Evolutionary conservation across 345 rosid genomes (phyloP), one percentile per base, ranked within the genome.

Genomic region (Eucalyptus virginea): DNA sequence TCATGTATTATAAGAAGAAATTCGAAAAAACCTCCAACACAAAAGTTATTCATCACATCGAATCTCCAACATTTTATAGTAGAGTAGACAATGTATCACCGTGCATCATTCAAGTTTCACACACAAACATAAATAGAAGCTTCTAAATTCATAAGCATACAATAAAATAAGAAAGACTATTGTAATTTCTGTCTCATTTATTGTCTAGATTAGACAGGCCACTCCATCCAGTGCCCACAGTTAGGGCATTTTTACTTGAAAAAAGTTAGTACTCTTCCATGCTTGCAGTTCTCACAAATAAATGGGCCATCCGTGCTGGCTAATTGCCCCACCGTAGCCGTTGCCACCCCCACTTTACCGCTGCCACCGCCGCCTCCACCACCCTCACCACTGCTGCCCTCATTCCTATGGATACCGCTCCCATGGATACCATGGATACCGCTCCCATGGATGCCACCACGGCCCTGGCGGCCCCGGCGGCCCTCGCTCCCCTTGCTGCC

Each of bases 401-500:
- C 49, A 48, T 48, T 48, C 49, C 49, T 0, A 48, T 47, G 44
- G 44, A 42, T 42, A 42, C 12, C 44, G 44, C 44, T 42, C 42
- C 6, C 42, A 45, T 44, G 4, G 4, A 9, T 45, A 45, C 40
- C 40, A 42, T 42, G 44, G 44, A 42, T 42, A 42, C 49, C 14
- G 14, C 49, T 47, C 49, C 5, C 49, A 11, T 45, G 11, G 12
- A 45, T 45, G 10, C 12, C 48, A 10, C 49, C 49, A 3, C 48
- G 1, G 2, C 14, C 49, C 49, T 4, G 1, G 2, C 3, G 2
- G 2, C 47, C 47, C 47, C 11, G 3, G 10, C 11, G 2, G 10
- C 45, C 45, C 45, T 2, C 44, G 4, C 37, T 5, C 50, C 50
- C 50, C 50, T 12, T 48, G 15, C 15, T 0, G 2, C 51, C 51